Evolutionary conservation across 2,329 filamentous ascomycete species (phyloP), one percentile per base, ranked within the genome.

Genomic region (Leptographium galeiforme): DNA sequence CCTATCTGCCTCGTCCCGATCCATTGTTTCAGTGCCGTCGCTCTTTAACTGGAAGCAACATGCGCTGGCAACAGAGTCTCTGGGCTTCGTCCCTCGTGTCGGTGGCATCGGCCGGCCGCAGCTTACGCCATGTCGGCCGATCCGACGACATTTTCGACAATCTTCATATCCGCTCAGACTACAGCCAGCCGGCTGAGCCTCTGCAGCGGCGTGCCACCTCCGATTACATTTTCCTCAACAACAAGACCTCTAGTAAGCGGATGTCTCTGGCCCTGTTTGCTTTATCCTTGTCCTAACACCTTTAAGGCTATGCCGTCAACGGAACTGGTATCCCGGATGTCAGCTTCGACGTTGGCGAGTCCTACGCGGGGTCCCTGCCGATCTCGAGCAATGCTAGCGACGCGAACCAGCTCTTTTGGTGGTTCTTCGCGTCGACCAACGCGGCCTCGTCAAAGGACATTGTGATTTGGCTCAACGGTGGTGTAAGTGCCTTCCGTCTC

Each of bases 271-370:
- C 11, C 12, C 14, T 8, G 54, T 36, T 2, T 25, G 18, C 11
- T 14, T 32, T 16, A 8, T 14, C 14, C 25, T 32, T 8, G 13
- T 33, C 7, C 12, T 19, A 4, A 40, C 45, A 30, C 6, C 11
- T 25, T 10, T n/a, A 1, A 51, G 53, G 41, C 32, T 86, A 81
- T 57, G 75, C 73, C 25, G 79, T 87, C 43, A 77, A 88, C 59
- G 80, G 84, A 3, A 74, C 72, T 2, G 71, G 66, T 1, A 77
- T 89, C 48, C 85, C 85, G 0, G 81, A 87, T 18, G 80, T 89
- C 0, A 63, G 75, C 32, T 89, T 86, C 56, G 84, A 89, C 57
- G 69, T 87, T 44, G 76, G 78, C 52, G 80, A 85, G 65, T 80
- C 76, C 0, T 84, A 84, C 58, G 76, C 81, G n/a, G 81, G 81